phyloP scores from a whole-genome alignment of 805 yeast genomes.

The Millerozyma miso region DNA sequence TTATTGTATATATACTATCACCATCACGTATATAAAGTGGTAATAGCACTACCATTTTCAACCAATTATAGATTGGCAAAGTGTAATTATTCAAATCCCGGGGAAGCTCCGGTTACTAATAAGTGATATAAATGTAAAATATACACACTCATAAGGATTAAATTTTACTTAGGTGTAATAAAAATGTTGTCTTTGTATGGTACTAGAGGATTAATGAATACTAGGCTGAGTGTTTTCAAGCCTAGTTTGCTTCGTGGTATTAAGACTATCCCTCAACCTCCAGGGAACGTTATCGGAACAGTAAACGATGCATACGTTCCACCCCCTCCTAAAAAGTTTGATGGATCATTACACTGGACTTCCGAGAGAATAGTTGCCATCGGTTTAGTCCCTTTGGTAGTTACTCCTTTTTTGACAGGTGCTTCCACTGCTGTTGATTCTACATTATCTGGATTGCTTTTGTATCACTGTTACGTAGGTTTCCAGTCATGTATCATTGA shows the following conservation, averaged over 20 bases:
- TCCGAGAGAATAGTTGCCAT: conserved; percentile 59
- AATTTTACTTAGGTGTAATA: background rate
- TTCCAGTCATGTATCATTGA: conserved; percentile 75
- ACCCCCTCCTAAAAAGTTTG: conserved; percentile 50
- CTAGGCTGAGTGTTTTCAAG: conserved; percentile 14
- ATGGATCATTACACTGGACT: conserved; percentile 76
- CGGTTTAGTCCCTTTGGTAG: conserved; percentile 59
- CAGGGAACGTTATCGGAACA: conserved; percentile 67
- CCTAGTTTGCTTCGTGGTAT: conserved; percentile 27
- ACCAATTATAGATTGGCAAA: conserved; percentile 11
- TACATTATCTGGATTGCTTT: conserved; percentile 47
- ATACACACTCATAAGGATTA: background rate
- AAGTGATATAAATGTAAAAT: background rate
- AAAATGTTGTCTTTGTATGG: conserved; percentile 22
- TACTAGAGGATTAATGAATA: conserved; percentile 26
- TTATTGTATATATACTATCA: conserved; percentile 1
- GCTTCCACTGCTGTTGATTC: conserved; percentile 53
- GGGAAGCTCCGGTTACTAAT: conserved; percentile 2
- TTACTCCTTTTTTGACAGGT: conserved; percentile 58
- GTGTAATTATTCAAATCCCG: conserved; percentile 10
- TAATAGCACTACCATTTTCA: too few species aligned
- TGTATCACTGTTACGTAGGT: conserved; percentile 67
- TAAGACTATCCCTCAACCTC: conserved; percentile 62
- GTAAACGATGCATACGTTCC: conserved; percentile 68
- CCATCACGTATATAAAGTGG: too few species aligned